phyloP scores from a whole-genome alignment of 108 stramenopile genomes.

The Nitzschia inconspicua region DNA sequence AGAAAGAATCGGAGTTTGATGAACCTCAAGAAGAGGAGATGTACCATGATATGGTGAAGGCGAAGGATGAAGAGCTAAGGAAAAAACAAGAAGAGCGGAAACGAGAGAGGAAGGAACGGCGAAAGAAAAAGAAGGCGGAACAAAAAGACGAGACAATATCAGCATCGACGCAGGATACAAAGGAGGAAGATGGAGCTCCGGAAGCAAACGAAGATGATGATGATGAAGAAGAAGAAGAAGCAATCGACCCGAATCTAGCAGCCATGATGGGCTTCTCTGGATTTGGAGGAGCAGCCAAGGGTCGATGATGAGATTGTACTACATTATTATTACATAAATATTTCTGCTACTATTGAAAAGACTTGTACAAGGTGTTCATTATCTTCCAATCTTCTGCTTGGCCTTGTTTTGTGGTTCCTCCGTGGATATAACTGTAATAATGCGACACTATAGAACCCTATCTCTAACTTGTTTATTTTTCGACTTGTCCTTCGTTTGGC shows the following conservation, averaged over 20 bases:
- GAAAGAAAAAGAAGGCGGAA: constrained; percentile 42
- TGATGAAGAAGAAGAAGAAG: constrained; percentile 64
- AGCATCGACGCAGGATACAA: constrained; percentile 15
- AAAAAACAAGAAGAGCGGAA: constrained; percentile 64
- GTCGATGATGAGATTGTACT: too few species aligned
- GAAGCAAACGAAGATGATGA: constrained; percentile 22
- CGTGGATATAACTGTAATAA: too few species aligned
- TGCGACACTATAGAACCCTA: too few species aligned
- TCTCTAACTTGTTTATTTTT: too few species aligned
- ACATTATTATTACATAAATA: too few species aligned
- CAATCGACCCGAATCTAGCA: constrained; percentile 78
- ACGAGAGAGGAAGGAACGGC: constrained; percentile 62
- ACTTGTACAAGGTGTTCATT: too few species aligned
- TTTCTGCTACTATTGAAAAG: too few species aligned
- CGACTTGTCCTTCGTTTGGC: too few species aligned
- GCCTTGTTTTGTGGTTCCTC: too few species aligned
- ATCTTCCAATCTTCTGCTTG: too few species aligned
- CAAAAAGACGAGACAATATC: too few species aligned
- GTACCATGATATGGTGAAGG: constrained; percentile 58
- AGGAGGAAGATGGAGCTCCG: constrained; percentile 20
- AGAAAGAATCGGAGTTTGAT: constrained; percentile 14
- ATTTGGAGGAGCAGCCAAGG: constrained; percentile 63
- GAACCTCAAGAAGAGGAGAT: constrained; percentile 19
- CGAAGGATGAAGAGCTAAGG: constrained; percentile 67
- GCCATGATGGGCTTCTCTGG: constrained; percentile 95